These are phyloP conservation scores for Blastobotrys illinoisensis DNA, from an alignment of 1,139 yeast species.

Conservation along the genomic window DNA sequence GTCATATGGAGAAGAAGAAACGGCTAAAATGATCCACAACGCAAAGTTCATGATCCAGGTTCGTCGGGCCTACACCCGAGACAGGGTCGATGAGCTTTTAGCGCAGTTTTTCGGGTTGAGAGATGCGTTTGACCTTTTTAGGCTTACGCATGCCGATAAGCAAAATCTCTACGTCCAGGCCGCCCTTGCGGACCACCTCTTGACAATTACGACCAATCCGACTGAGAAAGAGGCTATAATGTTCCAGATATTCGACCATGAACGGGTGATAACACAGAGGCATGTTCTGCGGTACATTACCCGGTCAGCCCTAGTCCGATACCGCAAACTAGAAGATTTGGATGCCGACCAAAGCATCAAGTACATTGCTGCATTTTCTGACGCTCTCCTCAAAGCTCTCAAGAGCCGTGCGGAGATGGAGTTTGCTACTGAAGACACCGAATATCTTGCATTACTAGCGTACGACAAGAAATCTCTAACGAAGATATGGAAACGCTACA, in stretches of 20 bases:
- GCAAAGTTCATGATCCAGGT: background rate
- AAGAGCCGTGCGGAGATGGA: background rate
- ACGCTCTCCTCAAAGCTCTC: background rate
- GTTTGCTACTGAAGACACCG: background rate
- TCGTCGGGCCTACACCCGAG: background rate
- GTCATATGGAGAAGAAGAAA: constrained; percentile 7
- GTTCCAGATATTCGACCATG: background rate
- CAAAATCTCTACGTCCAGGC: background rate
- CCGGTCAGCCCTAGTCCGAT: background rate
- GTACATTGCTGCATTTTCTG: background rate
- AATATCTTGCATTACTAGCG: constrained; percentile 1
- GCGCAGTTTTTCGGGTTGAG: background rate
- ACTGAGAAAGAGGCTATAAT: background rate
- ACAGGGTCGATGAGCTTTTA: background rate
- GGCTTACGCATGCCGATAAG: background rate
- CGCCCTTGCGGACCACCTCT: background rate
- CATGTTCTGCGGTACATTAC: background rate
- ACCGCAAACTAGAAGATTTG: background rate
- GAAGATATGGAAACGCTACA: background rate
- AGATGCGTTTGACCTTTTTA: background rate
- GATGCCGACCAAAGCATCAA: background rate
- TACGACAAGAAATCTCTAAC: background rate
- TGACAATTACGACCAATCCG: background rate
- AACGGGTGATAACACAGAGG: background rate
- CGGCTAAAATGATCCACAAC: background rate